Evolutionary conservation across 257 asterid species (phyloP), one percentile per base, ranked within the genome.

Genomic region (Penstemon barbatus): DNA sequence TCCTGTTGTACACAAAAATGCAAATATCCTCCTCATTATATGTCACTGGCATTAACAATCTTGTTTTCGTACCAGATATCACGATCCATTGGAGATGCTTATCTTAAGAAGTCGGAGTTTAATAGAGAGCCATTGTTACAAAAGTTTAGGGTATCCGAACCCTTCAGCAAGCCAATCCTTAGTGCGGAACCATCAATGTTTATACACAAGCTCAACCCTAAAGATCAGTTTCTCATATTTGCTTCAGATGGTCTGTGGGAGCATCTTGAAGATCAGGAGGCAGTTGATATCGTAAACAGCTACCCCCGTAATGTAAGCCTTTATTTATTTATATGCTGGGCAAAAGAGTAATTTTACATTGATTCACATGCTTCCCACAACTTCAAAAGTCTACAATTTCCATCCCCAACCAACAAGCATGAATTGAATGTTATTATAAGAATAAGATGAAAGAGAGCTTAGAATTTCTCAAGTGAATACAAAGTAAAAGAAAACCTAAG

Each of bases 211-310:
- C 77, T 94, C 73, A 75, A 71, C 37, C 76, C 89, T 0, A 77
- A 72, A 64, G 99, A 94, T 67, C 89, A 77, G 52, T 94, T 90
- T 69, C 77, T 94, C 80, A 84, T 93, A 62, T 87, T 93, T 54
- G 99, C 92, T 72, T 90, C 99, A 2, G 97, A 93, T 74, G 99
- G 99, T 61, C 78, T 94, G 73, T 94, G 99, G 99, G 99, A 94
- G 85, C 97, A 94, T 52, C 92, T 94, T 12, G 83, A 82, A 85
- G 91, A 91, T 82, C 89, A 91, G 58, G 97, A 94, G 77, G 97
- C 97, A 3, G 97, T 87, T 12, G 91, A 94, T 64, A 84, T 91
- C 18, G 97, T 91, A 51, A 70, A 73, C 77, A 82, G 72, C 76
- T 77, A 78, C 65, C 85, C 92, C 1, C 97, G 91, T 15, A 59